Percentiles rank a stretch among this genome's conserved stretches.
These are phyloP conservation scores for Wickerhamomyces xylosicus DNA, from an alignment of 805 yeast genomes.

Conservation along the genomic window DNA sequence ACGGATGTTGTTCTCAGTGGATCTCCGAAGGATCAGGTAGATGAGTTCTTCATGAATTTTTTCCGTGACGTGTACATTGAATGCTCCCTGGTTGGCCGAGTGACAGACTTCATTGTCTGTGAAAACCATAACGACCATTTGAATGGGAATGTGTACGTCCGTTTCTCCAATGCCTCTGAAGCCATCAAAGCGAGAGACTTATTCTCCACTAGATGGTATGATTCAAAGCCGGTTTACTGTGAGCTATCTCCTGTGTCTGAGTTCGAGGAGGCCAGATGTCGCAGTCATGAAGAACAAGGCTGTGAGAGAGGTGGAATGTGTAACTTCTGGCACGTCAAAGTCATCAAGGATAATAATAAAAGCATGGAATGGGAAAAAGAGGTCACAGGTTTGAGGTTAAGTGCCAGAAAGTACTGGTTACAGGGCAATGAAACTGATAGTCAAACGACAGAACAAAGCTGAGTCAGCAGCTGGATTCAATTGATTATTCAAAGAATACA, in stretches of 20 bases:
- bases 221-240: conserved; percentile 66
- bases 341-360: too few relatives aligned
- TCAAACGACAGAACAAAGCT: too few relatives aligned
- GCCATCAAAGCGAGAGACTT: conserved; percentile 52
- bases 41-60: conserved; percentile 46
- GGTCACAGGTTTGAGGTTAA: too few relatives aligned
- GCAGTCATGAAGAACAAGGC: conserved; percentile 48
- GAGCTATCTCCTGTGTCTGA: conserved; percentile 69
- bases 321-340: conserved; percentile 74
- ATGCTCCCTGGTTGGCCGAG: conserved; percentile 35
- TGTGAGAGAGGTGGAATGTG: conserved; percentile 81
- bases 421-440: too few relatives aligned
- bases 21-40: conserved; percentile 26
- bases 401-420: too few relatives aligned
- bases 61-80: conserved; percentile 67
- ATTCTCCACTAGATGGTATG: conserved; percentile 77
- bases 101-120: conserved; percentile 62
- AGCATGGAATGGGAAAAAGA: too few relatives aligned
- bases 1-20: background rate
- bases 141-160: conserved; percentile 76
- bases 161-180: conserved; percentile 40
- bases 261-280: conserved; percentile 65
- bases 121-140: conserved; percentile 78
- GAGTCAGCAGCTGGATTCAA: too few relatives aligned
- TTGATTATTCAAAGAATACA: too few relatives aligned